Base-by-base conservation (phyloP, 371 early-diverging fungal genomes). In the Coemansia sp. region DNA sequence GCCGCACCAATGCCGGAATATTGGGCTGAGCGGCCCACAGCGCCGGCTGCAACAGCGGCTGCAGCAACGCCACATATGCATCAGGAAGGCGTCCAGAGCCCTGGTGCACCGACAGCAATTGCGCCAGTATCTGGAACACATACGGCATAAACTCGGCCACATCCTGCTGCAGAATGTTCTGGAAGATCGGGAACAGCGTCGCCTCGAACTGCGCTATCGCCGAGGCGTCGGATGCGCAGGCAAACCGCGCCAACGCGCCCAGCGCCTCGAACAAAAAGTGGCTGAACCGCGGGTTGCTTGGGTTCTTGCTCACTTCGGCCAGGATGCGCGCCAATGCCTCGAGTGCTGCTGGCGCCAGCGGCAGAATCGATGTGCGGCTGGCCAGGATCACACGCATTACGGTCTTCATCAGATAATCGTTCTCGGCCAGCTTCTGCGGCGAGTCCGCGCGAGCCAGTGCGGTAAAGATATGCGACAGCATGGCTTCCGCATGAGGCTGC, bases 241-340 rank as follows among this genome's bases (percentile, higher is more conserved):
- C 63, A 51, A 76, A 89, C 82, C 92, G 83, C 66, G 96, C 89
- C 72, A 97, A 75, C 6, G 92, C 88, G 18, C 91, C 93, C 58
- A 99, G 85, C 18, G 93, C 85, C 78, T 99, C 99, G 78, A 97
- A 99, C 27, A 92, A 80, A 79, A 88, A 97, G 79, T 99, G 98
- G 78, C 92, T 96, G 89, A 97, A 99, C 57, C 88, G 88, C 4
- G 99, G 98, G 80, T 99, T 97, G 80, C 92, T 91, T 13, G 99
- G 99, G 73, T 99, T 99, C 64, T 84, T 84, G 80, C 90, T 88
- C n/a, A 97, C 90, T 42, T 88, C 81, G n/a, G 84, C 84, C 59
- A 97, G 81, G 40, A 96, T 89, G 22, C 74, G 79, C 1, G 88
- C 90, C 66, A 97, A 75, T 50, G 89, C 86, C 53, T 67, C 81